Conservation (phyloP, 192 early-diverging fungal genomes). For the Anaeromyces robustus region DNA sequence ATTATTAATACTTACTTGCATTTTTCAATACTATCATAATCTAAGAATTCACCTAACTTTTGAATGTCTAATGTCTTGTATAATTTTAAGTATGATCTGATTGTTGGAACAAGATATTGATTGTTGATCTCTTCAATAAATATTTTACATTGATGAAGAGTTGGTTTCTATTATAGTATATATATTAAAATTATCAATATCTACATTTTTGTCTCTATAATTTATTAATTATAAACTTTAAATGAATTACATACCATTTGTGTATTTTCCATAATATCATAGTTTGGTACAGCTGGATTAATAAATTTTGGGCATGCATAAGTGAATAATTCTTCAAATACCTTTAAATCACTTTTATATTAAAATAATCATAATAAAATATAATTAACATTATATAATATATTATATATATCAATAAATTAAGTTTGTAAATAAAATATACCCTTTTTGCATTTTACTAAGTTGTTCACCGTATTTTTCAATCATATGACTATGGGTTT, state of each 20-base stretch:
- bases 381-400: too few species aligned
- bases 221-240: too few species aligned
- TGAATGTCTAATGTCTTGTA: conserved; percentile 84
- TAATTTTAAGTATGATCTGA: conserved; percentile 87
- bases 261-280: conserved; percentile 38
- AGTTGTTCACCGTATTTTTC: conserved; percentile 91
- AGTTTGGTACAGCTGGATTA: conserved; percentile 71
- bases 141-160: conserved; percentile 64
- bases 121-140: conserved; percentile 75
- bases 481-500: conserved; percentile 67
- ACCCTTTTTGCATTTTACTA: conserved; percentile 70
- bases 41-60: conserved; percentile 75
- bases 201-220: too few species aligned
- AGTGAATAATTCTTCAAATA: conserved; percentile 78
- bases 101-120: conserved; percentile 69
- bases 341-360: conserved; percentile 43
- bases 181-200: too few species aligned
- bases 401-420: too few species aligned
- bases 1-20: conserved; percentile 22
- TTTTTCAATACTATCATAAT: conserved; percentile 57
- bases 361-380: neutral
- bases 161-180: conserved; percentile 29
- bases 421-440: too few species aligned
- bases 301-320: conserved; percentile 94
- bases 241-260: conserved; percentile 10